phyloP scores from a whole-genome alignment of 148 eudicot species.

The Simmondsia chinensis region DNA sequence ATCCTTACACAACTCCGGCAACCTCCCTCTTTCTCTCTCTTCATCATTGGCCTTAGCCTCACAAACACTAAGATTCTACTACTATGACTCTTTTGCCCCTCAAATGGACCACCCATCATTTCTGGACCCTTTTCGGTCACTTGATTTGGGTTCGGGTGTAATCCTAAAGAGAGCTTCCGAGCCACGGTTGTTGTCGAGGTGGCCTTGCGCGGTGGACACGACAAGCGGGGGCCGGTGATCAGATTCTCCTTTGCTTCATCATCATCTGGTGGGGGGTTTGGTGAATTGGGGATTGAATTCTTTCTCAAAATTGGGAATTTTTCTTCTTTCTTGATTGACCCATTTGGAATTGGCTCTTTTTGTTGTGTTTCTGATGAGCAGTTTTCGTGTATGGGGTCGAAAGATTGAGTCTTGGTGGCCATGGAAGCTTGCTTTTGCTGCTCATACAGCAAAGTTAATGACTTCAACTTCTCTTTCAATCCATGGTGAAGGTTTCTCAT shows the following conservation, averaged over 20 bases:
- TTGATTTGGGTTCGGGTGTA: constrained; percentile 25
- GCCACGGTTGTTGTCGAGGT: constrained; percentile 28
- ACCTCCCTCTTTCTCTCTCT: constrained; percentile 62
- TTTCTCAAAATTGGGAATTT: constrained; percentile 32
- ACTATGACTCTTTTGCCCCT: constrained; percentile 14
- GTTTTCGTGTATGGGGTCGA: constrained; percentile 15
- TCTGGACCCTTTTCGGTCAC: constrained; percentile 27
- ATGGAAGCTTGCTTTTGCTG: constrained; percentile 54
- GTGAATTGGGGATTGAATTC: constrained; percentile 32
- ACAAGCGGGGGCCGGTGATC: constrained; percentile 24
- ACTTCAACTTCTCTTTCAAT: constrained; percentile 75
- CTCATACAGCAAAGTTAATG: constrained; percentile 62
- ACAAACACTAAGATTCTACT: constrained; percentile 74
- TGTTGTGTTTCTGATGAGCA: too few relatives aligned
- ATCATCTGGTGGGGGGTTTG: constrained; percentile 11
- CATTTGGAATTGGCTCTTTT: constrained; percentile 24
- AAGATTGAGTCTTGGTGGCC: constrained; percentile 26
- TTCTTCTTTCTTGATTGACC: constrained; percentile 9
- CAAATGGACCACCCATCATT: constrained; percentile 23
- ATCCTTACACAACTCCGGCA: constrained; percentile 56
- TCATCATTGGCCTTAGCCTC: constrained; percentile 81
- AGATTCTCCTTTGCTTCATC: constrained; percentile 51
- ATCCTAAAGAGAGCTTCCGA: constrained; percentile 62
- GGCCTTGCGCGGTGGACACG: constrained; percentile 43
- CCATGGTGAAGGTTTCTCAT: constrained; percentile 76